Conservation (phyloP, 495 filamentous ascomycete species). For the Lasiosphaeria ovina region DNA sequence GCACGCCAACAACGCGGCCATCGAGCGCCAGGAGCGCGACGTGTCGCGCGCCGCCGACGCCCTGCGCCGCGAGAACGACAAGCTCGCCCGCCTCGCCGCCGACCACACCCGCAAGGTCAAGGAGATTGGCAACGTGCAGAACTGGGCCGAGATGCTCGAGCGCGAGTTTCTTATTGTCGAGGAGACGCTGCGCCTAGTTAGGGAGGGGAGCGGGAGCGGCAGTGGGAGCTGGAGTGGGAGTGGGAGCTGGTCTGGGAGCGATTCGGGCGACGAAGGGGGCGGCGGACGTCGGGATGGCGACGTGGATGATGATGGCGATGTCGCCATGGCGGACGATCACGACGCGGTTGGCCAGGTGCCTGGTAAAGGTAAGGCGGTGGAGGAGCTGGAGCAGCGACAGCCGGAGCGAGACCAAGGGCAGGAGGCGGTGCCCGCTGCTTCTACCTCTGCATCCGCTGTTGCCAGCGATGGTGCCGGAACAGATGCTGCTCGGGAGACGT, state of each 20-base stretch:
- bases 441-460: background rate
- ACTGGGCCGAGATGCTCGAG: conserved; percentile 97
- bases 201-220: conserved; percentile 32
- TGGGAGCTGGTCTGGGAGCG: conserved; percentile 23
- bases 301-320: conserved; percentile 17
- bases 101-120: conserved; percentile 72
- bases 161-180: conserved; percentile 83
- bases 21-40: conserved; percentile 71
- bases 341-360: background rate
- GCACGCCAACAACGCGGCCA: conserved; percentile 65
- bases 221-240: conserved; percentile 31
- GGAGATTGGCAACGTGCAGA: conserved; percentile 94
- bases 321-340: conserved; percentile 11
- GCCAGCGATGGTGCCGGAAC: too few relatives aligned
- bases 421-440: background rate
- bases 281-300: conserved; percentile 11
- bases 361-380: conserved; percentile 22
- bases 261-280: conserved; percentile 5
- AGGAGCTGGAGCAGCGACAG: background rate
- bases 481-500: background rate
- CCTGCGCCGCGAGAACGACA: conserved; percentile 69
- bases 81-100: conserved; percentile 65
- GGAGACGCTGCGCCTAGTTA: conserved; percentile 75
- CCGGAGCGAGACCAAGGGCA: background rate
- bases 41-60: conserved; percentile 60